Evolutionary conservation across 2,329 filamentous ascomycete genomes (phyloP), one percentile per base, ranked within the genome.

Genomic region (Xenoacremonium recifei): DNA sequence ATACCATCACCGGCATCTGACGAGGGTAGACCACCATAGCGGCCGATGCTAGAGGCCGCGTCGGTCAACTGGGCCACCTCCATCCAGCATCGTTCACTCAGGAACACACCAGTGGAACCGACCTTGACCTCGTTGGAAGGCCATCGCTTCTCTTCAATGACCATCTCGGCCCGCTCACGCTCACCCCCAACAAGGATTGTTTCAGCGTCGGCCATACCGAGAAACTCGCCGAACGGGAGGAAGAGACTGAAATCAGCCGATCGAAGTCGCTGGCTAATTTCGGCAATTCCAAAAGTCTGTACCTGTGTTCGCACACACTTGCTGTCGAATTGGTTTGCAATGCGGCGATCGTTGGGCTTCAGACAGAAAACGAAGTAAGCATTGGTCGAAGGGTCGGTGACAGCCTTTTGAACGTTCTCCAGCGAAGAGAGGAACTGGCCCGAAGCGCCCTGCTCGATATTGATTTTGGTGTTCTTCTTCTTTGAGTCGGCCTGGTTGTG

Each of bases 241-340:
- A 99, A 99, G 25, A 97, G 71, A 61, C 88, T 96, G 70, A 96
- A 97, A 64, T 99, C 93, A 0, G 92, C 92, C 41, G 92, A 92
- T 37, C 91, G 82, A 29, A 99, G 76, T 16, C 93, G 80, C 61
- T 96, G 91, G 61, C 91, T 96, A 64, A 99, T 96, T 62, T 99
- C 93, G 1, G 91, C 91, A 58, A 99, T 95, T 21, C 93, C 93
- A 54, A 97, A 89, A 0, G 90, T 95, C 61, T 97, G 92, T 2
- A 99, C 80, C 62, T 99, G 93, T 10, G 87, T 88, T 4, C 93
- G 84, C 17, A 99, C 93, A 62, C 93, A 99, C 67, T 97, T 97
- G 77, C 90, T 96, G 66, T 99, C 93, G 57, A 97, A 99, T 60
- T 99, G 93, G 55, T 99, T 99, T 48, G 93, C 92, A 53, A 99